Evolutionary conservation across 1,284 basidiomycete genomes (phyloP).

Genomic region (Ustilago vetiveriae): DNA sequence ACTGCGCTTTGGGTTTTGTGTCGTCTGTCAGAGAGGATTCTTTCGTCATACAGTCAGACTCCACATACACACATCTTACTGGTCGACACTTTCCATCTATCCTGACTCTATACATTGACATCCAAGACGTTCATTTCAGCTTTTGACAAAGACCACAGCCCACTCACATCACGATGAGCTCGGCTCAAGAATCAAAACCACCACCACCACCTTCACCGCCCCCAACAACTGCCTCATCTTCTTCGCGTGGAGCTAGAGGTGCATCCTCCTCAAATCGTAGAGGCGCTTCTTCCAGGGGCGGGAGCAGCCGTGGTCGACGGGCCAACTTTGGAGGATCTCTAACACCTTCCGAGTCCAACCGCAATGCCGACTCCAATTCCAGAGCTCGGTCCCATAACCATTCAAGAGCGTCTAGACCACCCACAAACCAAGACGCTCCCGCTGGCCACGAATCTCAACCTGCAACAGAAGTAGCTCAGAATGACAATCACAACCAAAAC

Average conservation of each 20-base stretch:
- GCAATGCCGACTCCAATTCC: not conserved
- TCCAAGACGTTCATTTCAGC: too few relatives aligned
- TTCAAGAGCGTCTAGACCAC: constrained; percentile 1
- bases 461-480: not conserved
- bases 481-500: not conserved
- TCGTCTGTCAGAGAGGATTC: too few relatives aligned
- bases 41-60: too few relatives aligned
- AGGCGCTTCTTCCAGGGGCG: constrained; percentile 15
- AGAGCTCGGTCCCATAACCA: constrained; percentile 10
- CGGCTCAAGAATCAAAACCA: constrained; percentile 18
- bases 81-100: too few relatives aligned
- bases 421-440: not conserved
- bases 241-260: constrained; percentile 8
- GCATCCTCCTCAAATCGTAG: constrained; percentile 12
- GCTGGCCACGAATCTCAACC: not conserved
- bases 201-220: not conserved
- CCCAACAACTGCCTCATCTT: too few relatives aligned
- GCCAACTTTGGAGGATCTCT: constrained; percentile 54
- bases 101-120: too few relatives aligned
- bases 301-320: constrained; percentile 20
- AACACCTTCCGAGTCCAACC: constrained; percentile 6
- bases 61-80: too few relatives aligned
- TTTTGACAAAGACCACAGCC: too few relatives aligned
- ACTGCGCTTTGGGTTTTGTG: too few relatives aligned
- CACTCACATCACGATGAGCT: constrained; percentile 11